Conservation (phyloP, 345 rosid species). For the Arabidopsis arenosa region DNA sequence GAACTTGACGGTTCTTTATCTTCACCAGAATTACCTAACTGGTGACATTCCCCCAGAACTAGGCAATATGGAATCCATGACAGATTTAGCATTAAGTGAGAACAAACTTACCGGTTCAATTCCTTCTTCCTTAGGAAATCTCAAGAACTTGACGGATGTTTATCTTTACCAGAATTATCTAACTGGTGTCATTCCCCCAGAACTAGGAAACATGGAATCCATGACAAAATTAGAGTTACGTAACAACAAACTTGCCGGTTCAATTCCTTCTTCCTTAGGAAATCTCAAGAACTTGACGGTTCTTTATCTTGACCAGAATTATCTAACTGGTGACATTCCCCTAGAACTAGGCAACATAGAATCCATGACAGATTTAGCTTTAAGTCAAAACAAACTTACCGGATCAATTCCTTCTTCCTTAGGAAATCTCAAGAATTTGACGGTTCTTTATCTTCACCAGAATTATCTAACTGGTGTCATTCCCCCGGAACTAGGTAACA, state of each 20-base stretch:
- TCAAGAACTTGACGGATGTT: no score
- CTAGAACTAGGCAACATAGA: conserved; percentile 19
- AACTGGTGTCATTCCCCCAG: no score
- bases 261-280: conserved; percentile 33
- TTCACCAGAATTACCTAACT: no score
- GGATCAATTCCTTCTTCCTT: conserved; percentile 35
- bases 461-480: conserved; percentile 19
- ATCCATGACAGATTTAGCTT: conserved; percentile 1
- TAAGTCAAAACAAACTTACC: conserved; percentile 18
- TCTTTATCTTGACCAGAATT: conserved; percentile 13
- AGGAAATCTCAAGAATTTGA: conserved; percentile 15
- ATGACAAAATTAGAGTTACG: no score
- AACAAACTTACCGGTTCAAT: conserved; percentile 24
- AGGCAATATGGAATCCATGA: no score
- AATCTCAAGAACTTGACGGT: background rate
- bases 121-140: conserved; percentile 26
- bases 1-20: no score
- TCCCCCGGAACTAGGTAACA: conserved; percentile 28
- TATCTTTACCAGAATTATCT: no score
- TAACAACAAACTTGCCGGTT: conserved; percentile 16
- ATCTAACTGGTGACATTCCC: conserved; percentile 18
- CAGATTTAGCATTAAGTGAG: no score
- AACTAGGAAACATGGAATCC: no score
- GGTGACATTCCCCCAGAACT: no score
- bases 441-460: background rate